Percentiles rank a stretch among this genome's conserved stretches.
Conservation (phyloP, 2,329 filamentous ascomycete genomes). For the Colletotrichum filicis region DNA sequence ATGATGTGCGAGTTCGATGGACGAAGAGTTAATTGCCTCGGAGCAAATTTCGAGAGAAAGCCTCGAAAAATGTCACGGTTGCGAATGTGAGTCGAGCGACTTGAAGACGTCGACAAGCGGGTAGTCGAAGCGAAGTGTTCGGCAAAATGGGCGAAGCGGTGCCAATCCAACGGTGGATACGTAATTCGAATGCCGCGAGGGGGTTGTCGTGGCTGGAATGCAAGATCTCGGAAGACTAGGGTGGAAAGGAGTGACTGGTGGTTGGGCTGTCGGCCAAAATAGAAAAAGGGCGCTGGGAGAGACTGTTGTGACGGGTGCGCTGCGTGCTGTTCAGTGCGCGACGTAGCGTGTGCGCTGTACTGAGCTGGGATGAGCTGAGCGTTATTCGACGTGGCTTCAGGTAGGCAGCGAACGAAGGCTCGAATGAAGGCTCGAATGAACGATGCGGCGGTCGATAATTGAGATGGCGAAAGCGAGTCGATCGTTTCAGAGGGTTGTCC, state of each 20-base stretch:
- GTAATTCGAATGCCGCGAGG: slow-evolving; percentile 29
- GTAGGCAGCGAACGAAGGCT: slow-evolving; percentile 8
- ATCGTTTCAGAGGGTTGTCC: slow-evolving; percentile 34
- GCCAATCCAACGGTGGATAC: slow-evolving; percentile 6
- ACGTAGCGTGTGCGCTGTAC: slow-evolving; percentile 13
- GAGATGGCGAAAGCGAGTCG: slow-evolving; percentile 12
- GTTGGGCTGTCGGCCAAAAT: slow-evolving; percentile 19
- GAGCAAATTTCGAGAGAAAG: slow-evolving; percentile 10
- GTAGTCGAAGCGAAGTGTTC: background rate
- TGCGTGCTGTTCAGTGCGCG: slow-evolving; percentile 7
- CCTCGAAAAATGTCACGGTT: background rate
- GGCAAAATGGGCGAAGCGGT: background rate
- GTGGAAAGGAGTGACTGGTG: slow-evolving; percentile 34
- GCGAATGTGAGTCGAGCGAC: background rate
- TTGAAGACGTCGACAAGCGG: background rate
- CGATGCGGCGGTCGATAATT: background rate
- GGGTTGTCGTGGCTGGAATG: slow-evolving; percentile 34
- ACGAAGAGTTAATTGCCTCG: slow-evolving; percentile 16
- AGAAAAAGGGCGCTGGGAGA: slow-evolving; percentile 8
- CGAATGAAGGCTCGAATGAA: slow-evolving; percentile 1
- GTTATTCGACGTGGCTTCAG: background rate
- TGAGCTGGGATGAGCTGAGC: background rate
- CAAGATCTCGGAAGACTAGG: slow-evolving; percentile 14
- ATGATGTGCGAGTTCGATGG: slow-evolving; percentile 32
- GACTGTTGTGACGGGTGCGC: slow-evolving; percentile 13